Percentiles rank a stretch among this genome's conserved stretches.
These are phyloP conservation scores for Aspergillus sp. DNA, from an alignment of 2,329 filamentous ascomycete genomes.

Conservation along the genomic window DNA sequence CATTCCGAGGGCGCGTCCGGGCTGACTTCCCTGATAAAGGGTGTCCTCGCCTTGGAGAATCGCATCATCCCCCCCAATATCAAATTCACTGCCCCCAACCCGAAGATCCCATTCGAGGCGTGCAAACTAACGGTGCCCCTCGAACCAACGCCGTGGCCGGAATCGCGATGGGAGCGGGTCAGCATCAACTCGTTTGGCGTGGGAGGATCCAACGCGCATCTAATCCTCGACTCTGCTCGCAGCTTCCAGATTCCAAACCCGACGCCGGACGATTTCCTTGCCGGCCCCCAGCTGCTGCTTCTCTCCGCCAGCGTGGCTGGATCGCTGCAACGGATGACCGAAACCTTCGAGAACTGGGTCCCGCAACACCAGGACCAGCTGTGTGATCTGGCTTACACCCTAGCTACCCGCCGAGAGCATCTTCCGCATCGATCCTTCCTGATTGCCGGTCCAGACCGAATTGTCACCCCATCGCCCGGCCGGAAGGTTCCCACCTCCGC, in stretches of 20 bases:
- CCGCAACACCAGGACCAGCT: slow-evolving; percentile 17
- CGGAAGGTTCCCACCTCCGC: not conserved
- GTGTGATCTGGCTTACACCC: slow-evolving; percentile 26
- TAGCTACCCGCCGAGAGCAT: slow-evolving; percentile 21
- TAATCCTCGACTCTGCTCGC: slow-evolving; percentile 5
- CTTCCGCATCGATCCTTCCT: slow-evolving; percentile 22
- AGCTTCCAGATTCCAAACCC: not conserved
- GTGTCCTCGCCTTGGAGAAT: slow-evolving; percentile 15
- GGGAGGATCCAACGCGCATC: slow-evolving; percentile 11
- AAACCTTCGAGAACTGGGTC: slow-evolving; percentile 22
- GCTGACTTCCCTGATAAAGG: slow-evolving; percentile 13
- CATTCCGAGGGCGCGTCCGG: slow-evolving; percentile 17
- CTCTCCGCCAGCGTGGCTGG: slow-evolving; percentile 25
- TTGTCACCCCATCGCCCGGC: not conserved
- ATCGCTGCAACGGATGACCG: slow-evolving; percentile 27
- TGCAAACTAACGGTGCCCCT: slow-evolving; percentile 8
- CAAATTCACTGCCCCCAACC: slow-evolving; percentile 25
- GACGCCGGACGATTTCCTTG: not conserved
- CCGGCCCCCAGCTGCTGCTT: slow-evolving; percentile 18
- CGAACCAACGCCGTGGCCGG: slow-evolving; percentile 21
- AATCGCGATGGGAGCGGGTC: slow-evolving; percentile 14
- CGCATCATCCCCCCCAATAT: slow-evolving; percentile 18
- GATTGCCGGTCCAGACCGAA: not conserved
- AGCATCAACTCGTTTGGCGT: slow-evolving; percentile 32
- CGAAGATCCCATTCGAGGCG: slow-evolving; percentile 12